phyloP scores from a whole-genome alignment of 2,329 filamentous ascomycete species.

The Cercospora sesami region DNA sequence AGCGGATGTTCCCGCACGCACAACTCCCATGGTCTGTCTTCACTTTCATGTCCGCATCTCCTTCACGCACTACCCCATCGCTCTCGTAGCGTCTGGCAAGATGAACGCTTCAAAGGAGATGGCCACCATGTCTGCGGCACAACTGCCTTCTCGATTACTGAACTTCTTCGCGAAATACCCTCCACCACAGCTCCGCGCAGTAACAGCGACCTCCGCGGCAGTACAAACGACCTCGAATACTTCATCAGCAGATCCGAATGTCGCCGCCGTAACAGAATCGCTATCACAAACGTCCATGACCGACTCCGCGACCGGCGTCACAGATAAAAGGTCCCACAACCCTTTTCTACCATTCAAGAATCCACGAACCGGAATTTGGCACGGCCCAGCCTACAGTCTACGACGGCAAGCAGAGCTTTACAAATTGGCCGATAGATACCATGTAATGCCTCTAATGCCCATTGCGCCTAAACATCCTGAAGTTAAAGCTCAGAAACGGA shows the following conservation, averaged over 20 bases:
- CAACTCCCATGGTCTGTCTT: slow-evolving; percentile 13
- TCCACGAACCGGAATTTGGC: slow-evolving; percentile 76
- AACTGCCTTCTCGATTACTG: slow-evolving; percentile 73
- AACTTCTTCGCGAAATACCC: slow-evolving; percentile 91
- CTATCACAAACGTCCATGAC: slow-evolving; percentile 29
- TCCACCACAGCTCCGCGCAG: slow-evolving; percentile 50
- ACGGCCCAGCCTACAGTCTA: slow-evolving; percentile 77
- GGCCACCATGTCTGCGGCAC: slow-evolving; percentile 63
- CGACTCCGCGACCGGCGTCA: slow-evolving; percentile 35
- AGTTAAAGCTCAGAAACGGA: slow-evolving; percentile 66
- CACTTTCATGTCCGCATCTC: slow-evolving; percentile 1
- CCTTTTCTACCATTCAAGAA: slow-evolving; percentile 82
- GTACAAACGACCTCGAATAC: slow-evolving; percentile 35
- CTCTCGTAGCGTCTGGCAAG: slow-evolving; percentile 6
- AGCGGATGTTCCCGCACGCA: slow-evolving; percentile 15
- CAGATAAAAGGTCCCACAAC: slow-evolving; percentile 52
- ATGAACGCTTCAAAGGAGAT: slow-evolving; percentile 28
- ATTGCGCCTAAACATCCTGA: slow-evolving; percentile 47
- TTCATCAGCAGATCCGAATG: slow-evolving; percentile 47
- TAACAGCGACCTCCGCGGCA: slow-evolving; percentile 12
- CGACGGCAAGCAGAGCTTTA: slow-evolving; percentile 87
- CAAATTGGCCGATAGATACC: slow-evolving; percentile 70
- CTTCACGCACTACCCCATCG: slow-evolving; percentile 6
- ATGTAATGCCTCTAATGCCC: slow-evolving; percentile 40
- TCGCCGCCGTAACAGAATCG: slow-evolving; percentile 36